Evolutionary conservation across 495 filamentous ascomycete genomes (phyloP).

Genomic region (Copromyces sp.): DNA sequence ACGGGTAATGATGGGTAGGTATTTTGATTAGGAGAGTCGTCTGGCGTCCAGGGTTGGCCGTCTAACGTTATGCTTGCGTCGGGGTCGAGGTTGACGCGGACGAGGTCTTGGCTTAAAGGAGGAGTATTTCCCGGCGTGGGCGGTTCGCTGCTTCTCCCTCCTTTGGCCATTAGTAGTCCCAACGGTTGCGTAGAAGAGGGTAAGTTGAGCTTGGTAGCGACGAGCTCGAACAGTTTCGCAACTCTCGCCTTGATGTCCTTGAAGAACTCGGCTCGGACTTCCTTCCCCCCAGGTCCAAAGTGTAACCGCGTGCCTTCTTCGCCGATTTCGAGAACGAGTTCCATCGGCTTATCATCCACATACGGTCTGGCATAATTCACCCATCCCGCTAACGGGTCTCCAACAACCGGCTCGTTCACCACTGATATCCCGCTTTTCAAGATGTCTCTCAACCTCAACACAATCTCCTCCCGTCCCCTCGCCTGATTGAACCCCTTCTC

Average conservation of each 20-base stretch:
- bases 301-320: conserved; percentile 58
- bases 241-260: conserved; percentile 58
- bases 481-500: conserved; percentile 65
- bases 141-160: conserved; percentile 41
- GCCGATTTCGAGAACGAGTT: conserved; percentile 73
- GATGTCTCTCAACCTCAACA: conserved; percentile 73
- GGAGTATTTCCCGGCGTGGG: conserved; percentile 61
- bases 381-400: conserved; percentile 41
- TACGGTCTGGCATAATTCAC: conserved; percentile 77
- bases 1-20: neutral
- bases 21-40: conserved; percentile 15
- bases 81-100: conserved; percentile 54
- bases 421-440: conserved; percentile 74
- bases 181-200: conserved; percentile 52
- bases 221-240: conserved; percentile 61
- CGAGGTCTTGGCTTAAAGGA: conserved; percentile 52
- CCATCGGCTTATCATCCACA: conserved; percentile 59
- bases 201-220: conserved; percentile 70
- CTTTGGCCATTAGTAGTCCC: conserved; percentile 54
- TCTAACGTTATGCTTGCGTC: conserved; percentile 69
- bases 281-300: conserved; percentile 14
- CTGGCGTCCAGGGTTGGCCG: conserved; percentile 38
- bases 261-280: conserved; percentile 53
- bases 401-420: conserved; percentile 30
- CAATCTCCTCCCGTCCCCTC: conserved; percentile 60